Evolutionary conservation across 1,139 yeast species (phyloP).

Genomic region (Yamadazyma dushanensis): DNA sequence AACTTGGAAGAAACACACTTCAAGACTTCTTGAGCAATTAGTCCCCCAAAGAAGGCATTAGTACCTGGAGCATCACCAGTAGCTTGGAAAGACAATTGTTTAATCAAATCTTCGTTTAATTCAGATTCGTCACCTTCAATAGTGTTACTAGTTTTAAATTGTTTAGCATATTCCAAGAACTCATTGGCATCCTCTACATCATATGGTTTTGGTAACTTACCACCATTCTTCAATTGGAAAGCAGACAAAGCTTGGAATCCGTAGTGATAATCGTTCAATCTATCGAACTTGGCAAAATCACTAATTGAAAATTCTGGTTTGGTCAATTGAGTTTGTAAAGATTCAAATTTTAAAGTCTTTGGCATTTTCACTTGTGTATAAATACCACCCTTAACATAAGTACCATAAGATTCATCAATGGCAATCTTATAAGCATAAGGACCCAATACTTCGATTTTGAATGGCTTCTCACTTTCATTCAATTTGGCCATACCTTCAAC

Average conservation of each 20-base stretch:
- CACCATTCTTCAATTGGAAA: conserved; percentile 62
- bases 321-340: conserved; percentile 61
- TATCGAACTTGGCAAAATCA: conserved; percentile 91
- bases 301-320: conserved; percentile 80
- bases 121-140: conserved; percentile 57
- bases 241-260: conserved; percentile 89
- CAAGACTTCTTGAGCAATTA: conserved; percentile 94
- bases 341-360: conserved; percentile 56
- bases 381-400: conserved; percentile 79
- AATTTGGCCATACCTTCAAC: conserved; percentile 70
- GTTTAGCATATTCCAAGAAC: conserved; percentile 58
- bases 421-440: conserved; percentile 84
- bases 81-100: conserved; percentile 79
- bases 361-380: conserved; percentile 94
- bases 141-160: conserved; percentile 61
- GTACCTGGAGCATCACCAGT: conserved; percentile 90
- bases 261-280: conserved; percentile 85
- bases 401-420: conserved; percentile 54
- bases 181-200: conserved; percentile 75
- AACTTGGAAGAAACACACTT: conserved; percentile 95
- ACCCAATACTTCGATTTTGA: conserved; percentile 81
- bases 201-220: conserved; percentile 74
- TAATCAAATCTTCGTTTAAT: conserved; percentile 65
- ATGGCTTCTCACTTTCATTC: conserved; percentile 65
- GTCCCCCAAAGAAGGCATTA: conserved; percentile 90